Percentiles rank a stretch among this genome's conserved stretches.
phyloP scores from a whole-genome alignment of 495 filamentous ascomycete species.

The Aspergillus cavernicola region DNA sequence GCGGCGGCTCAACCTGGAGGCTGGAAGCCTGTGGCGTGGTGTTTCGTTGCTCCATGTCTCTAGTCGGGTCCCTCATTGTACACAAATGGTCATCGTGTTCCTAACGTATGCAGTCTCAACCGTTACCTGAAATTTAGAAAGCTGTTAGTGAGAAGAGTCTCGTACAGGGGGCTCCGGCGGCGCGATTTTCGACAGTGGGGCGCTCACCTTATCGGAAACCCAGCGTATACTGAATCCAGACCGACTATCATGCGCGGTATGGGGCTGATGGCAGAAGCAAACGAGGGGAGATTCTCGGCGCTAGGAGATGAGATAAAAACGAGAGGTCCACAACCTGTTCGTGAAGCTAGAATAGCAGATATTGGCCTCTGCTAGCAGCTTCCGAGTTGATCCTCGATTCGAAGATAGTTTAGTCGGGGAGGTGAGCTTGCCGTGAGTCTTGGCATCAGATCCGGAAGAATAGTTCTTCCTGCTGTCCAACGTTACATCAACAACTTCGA shows the following conservation, averaged over 20 bases:
- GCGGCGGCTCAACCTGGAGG: constrained; percentile 32
- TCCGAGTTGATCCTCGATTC: too few relatives aligned
- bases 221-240: constrained; percentile 4
- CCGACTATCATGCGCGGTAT: background rate
- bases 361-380: too few relatives aligned
- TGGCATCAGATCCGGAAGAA: too few relatives aligned
- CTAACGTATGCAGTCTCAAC: constrained; percentile 9
- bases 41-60: constrained; percentile 36
- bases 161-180: background rate
- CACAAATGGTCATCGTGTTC: constrained; percentile 35
- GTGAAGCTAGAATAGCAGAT: too few relatives aligned
- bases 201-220: constrained; percentile 7
- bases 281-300: background rate
- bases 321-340: too few relatives aligned
- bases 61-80: constrained; percentile 41
- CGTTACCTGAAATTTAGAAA: constrained; percentile 5
- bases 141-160: background rate
- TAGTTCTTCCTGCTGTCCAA: too few relatives aligned
- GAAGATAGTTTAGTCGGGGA: too few relatives aligned
- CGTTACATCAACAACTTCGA: too few relatives aligned
- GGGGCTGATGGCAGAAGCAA: background rate
- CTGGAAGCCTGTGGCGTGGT: constrained; percentile 26
- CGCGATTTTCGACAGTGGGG: constrained; percentile 1
- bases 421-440: too few relatives aligned
- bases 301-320: background rate